Base-by-base conservation (phyloP, 169 alveolate species). In the Cryptosporidium baileyi region DNA sequence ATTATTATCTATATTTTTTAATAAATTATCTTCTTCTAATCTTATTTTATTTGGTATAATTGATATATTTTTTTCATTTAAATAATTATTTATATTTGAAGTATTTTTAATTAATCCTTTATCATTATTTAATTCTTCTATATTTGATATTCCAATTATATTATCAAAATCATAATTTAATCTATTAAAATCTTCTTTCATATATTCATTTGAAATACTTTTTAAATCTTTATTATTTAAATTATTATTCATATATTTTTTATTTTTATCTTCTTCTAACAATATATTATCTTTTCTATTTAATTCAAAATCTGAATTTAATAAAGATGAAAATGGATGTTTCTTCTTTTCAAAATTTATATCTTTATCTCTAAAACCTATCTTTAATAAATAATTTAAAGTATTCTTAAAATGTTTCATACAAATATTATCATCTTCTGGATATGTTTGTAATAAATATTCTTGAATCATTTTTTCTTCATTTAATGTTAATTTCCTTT, bases 391-490 rank as follows among this genome's bases (percentile, higher is more conserved):
- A 9, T 52, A 52, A 13, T 5, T 36, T 15, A 74, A 52, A 17
- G 36, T 40, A 24, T 5, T 7, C 65, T 30, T 74, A 57, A 74
- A 74, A 22, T 74, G 85, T 41, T 74, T 34, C 85, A 36, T 22
- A 28, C 60, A 32, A 74, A 22, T 15, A 11, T 32, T 34, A 9
- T 54, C 74, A 24, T 74, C 85, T 34, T 22, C 59, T 38, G 67
- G 54, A 54, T 52, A 54, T 9, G 34, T n/a, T 3, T 74, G 30
- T 17, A 38, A n/a, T 15, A 74, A 47, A 51, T 74, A 74, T 15
- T 26, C 60, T n/a, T 36, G 51, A n/a, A 74, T 17, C 22, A 15
- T 74, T 13, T 28, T 51, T 34, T 74, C 74, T 0, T 36, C 60
- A 1, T 40, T 51, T 17, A 32, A 5, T 54, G 19, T 32, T 0